A percentile compares a stretch with the other conserved stretches of the same genome.
Evolutionary conservation across 257 asterid genomes (phyloP).

Genomic region (Primulina eburnea): DNA sequence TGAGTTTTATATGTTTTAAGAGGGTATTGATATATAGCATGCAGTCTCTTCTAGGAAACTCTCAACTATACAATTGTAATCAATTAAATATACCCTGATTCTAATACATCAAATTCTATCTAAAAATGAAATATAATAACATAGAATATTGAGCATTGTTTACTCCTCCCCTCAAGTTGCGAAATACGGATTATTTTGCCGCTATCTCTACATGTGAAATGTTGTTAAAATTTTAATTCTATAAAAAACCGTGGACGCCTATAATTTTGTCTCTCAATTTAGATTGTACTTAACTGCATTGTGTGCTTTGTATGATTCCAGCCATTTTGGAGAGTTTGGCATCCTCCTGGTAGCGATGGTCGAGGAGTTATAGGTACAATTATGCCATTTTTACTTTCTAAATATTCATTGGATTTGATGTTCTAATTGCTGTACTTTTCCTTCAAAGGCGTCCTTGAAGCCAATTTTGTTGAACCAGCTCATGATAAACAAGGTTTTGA

Average conservation of each 20-base stretch:
- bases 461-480: conserved; percentile 98
- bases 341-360: conserved; percentile 95
- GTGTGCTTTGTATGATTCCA: conserved; percentile 32
- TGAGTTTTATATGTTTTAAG: not conserved
- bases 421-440: conserved; percentile 18
- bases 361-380: conserved; percentile 98
- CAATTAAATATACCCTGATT: not conserved
- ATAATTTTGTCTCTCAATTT: not conserved
- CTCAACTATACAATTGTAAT: not conserved
- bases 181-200: conserved; percentile 3
- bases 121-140: too few relatives aligned
- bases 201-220: not conserved
- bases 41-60: not conserved
- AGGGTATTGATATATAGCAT: not conserved
- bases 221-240: not conserved
- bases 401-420: conserved; percentile 24
- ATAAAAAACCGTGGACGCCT: not conserved
- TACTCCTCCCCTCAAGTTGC: not conserved
- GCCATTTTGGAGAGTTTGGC: conserved; percentile 99
- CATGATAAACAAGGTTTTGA: conserved; percentile 99
- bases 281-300: conserved; percentile 17
- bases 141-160: not conserved
- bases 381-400: conserved; percentile 8
- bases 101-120: too few relatives aligned
- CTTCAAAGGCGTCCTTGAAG: conserved; percentile 80